Evolutionary conservation across 768 basidiomycete species (phyloP).

Genomic region (Termitomyces sp.): DNA sequence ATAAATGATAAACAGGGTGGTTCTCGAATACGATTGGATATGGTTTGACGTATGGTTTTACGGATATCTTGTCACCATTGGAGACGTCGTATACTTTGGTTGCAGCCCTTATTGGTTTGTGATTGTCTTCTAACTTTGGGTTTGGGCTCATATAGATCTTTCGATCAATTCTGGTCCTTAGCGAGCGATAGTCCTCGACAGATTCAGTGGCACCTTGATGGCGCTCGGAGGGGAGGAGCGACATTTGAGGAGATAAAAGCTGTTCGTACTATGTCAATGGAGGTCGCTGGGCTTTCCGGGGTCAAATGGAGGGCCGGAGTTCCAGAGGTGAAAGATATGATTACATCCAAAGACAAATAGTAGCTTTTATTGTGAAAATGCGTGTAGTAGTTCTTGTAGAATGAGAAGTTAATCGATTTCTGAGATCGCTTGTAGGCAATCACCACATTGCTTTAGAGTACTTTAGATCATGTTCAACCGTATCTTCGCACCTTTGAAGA

Average conservation of each 20-base stretch:
- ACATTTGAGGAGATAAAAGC: conserved; percentile 45
- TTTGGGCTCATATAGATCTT: not conserved
- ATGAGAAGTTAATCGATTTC: not conserved
- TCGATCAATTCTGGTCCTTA: not conserved
- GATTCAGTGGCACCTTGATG: conserved; percentile 59
- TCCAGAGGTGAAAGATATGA: conserved; percentile 34
- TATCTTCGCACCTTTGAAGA: conserved; percentile 4
- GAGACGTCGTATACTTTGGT: conserved; percentile 59
- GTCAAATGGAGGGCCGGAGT: conserved; percentile 46
- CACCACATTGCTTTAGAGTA: conserved; percentile 2
- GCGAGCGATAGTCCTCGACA: conserved; percentile 58
- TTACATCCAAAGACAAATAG: not conserved
- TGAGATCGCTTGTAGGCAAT: not conserved
- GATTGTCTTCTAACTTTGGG: not conserved
- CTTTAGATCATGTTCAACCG: conserved; percentile 9
- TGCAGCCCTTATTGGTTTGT: conserved; percentile 42
- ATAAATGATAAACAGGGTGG: conserved; percentile 33
- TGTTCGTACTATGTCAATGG: conserved; percentile 49
- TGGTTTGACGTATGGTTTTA: conserved; percentile 47
- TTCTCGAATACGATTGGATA: conserved; percentile 51
- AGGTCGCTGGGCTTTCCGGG: conserved; percentile 40
- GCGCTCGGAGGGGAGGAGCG: conserved; percentile 51
- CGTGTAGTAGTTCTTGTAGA: not conserved
- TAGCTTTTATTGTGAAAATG: not conserved
- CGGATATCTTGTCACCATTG: conserved; percentile 36